Percentiles rank a stretch among this genome's conserved stretches.
Evolutionary conservation across 2,329 filamentous ascomycete genomes (phyloP).

Genomic region (Clonostachys rosea): DNA sequence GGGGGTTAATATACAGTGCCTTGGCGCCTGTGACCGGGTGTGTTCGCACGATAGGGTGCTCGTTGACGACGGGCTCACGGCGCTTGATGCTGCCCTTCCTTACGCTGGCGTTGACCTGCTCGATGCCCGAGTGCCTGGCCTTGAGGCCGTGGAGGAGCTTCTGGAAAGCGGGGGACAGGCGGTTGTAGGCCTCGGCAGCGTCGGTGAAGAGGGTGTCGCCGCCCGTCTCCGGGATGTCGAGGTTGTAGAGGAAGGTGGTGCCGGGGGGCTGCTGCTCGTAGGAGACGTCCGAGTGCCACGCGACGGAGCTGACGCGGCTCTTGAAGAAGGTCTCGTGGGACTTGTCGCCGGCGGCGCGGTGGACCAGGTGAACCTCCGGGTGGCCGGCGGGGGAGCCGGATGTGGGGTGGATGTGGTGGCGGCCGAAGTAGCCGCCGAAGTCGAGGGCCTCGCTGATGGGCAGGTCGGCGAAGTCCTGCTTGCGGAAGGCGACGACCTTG

Average conservation of each 20-base stretch:
- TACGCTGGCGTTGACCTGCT: constrained; percentile 71
- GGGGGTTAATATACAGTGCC: constrained; percentile 75
- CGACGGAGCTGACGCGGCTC: constrained; percentile 71
- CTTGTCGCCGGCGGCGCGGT: constrained; percentile 52
- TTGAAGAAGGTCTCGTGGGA: constrained; percentile 56
- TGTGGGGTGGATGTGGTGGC: constrained; percentile 77
- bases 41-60: constrained; percentile 75
- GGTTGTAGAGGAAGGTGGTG: constrained; percentile 82
- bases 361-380: constrained; percentile 75
- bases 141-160: constrained; percentile 75
- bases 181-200: constrained; percentile 73
- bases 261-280: constrained; percentile 87
- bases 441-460: constrained; percentile 66
- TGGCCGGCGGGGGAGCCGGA: constrained; percentile 69
- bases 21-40: constrained; percentile 84
- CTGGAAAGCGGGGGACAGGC: constrained; percentile 74
- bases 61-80: constrained; percentile 65
- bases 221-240: constrained; percentile 76
- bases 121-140: constrained; percentile 76
- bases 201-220: constrained; percentile 85
- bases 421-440: constrained; percentile 72
- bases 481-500: constrained; percentile 74
- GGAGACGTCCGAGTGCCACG: constrained; percentile 86
- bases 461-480: constrained; percentile 68
- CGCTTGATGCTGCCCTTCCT: constrained; percentile 65